Percentiles rank a stretch among this genome's conserved stretches.
Evolutionary conservation across 805 yeast species (phyloP).

Genomic region (Kurtzmaniella cleridarum): DNA sequence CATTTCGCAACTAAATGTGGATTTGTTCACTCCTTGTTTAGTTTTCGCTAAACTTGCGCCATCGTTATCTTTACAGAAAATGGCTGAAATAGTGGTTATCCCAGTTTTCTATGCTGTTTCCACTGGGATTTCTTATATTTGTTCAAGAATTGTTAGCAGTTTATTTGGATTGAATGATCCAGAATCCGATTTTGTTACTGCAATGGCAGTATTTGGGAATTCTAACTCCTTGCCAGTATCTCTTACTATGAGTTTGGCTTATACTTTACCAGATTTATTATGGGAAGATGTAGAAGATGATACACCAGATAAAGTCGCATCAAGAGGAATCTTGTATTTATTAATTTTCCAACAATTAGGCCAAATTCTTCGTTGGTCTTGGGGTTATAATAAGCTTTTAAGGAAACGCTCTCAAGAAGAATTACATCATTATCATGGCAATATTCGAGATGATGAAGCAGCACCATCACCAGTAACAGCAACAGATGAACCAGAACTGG

Average conservation of each 20-base stretch:
- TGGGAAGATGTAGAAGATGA: conserved; percentile 74
- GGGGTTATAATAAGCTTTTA: conserved; percentile 75
- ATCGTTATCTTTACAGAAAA: conserved; percentile 64
- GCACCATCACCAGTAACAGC: neutral
- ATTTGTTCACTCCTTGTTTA: conserved; percentile 91
- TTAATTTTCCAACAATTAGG: conserved; percentile 79
- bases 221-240: conserved; percentile 94
- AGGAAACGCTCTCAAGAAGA: conserved; percentile 43
- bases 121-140: conserved; percentile 66
- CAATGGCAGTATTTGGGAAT: conserved; percentile 96
- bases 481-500: no score
- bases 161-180: conserved; percentile 57
- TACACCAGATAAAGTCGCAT: conserved; percentile 62
- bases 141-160: conserved; percentile 53
- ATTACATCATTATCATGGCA: conserved; percentile 17
- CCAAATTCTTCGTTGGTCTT: conserved; percentile 78
- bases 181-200: conserved; percentile 88
- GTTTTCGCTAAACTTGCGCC: conserved; percentile 77
- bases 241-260: conserved; percentile 71
- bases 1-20: conserved; percentile 76
- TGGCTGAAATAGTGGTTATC: conserved; percentile 74
- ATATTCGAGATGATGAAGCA: conserved; percentile 4
- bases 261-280: conserved; percentile 66
- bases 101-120: conserved; percentile 81
- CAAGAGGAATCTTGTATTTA: conserved; percentile 70